A percentile compares a stretch with the other conserved stretches of the same genome.
Conservation (phyloP, 345 rosid species). For the Psidium guajava region DNA sequence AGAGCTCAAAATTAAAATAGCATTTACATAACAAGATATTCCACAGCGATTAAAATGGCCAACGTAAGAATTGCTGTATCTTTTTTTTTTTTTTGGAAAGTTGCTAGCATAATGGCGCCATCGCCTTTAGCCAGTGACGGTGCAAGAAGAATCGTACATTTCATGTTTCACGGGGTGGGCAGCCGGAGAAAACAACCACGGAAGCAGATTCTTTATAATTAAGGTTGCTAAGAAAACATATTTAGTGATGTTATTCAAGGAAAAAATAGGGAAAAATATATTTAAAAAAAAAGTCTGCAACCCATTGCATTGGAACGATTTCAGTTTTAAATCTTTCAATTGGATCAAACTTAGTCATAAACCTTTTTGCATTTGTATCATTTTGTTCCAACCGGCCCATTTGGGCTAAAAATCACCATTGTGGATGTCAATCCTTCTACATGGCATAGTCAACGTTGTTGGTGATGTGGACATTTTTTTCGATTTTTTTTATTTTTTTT, state of each 20-base stretch:
- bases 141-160: background rate
- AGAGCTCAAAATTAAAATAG: background rate
- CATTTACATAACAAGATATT: background rate
- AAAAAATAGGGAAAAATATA: background rate
- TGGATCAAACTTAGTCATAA: too few species aligned
- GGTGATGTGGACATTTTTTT: too few species aligned
- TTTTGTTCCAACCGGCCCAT: too few species aligned
- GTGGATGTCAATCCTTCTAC: too few species aligned
- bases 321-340: too few species aligned
- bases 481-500: too few species aligned
- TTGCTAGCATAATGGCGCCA: background rate
- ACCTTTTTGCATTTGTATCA: too few species aligned
- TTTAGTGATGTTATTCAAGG: background rate
- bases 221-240: background rate
- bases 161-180: background rate
- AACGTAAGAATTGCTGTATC: background rate
- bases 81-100: background rate
- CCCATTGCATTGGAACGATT: too few species aligned
- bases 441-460: fast-evolving
- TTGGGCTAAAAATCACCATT: too few species aligned
- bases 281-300: too few species aligned
- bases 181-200: background rate
- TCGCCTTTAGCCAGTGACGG: background rate
- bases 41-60: background rate
- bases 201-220: background rate